These are phyloP conservation scores for Cavenderia fasciculata DNA, from an alignment of 78 protist genomes.

Conservation along the genomic window DNA sequence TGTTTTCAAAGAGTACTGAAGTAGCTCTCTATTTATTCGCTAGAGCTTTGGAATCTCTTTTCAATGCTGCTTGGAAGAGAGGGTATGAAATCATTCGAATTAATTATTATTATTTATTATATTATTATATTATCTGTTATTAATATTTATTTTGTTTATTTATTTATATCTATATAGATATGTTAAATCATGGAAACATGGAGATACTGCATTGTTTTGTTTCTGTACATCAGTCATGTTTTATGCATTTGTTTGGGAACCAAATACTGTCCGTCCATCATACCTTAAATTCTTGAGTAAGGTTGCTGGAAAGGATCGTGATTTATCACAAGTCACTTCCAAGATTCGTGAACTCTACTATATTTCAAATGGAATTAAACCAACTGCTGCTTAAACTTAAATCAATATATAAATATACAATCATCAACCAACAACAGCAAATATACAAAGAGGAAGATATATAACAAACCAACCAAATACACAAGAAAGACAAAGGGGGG, in stretches of 20 bases:
- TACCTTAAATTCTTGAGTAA: constrained; percentile 55
- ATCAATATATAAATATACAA: neutral
- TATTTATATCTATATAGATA: constrained; percentile 1
- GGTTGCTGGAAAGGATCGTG: constrained; percentile 53
- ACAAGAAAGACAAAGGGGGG: neutral
- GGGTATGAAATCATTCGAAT: constrained; percentile 9
- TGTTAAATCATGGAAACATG: constrained; percentile 61
- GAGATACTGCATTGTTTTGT: constrained; percentile 61
- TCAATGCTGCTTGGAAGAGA: constrained; percentile 68
- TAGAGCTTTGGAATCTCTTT: constrained; percentile 73
- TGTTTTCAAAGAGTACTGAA: constrained; percentile 71
- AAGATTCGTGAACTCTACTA: constrained; percentile 33
- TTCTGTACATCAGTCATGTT: constrained; percentile 60
- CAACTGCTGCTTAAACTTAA: neutral
- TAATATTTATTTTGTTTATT: neutral
- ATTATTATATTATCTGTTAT: too few relatives aligned
- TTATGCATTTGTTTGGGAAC: constrained; percentile 75
- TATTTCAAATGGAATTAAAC: neutral
- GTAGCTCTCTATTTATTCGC: constrained; percentile 68
- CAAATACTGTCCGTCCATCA: constrained; percentile 68
- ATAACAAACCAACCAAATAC: too few relatives aligned
- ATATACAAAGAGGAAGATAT: neutral
- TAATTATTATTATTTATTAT: neutral
- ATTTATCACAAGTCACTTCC: constrained; percentile 30
- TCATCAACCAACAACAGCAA: neutral